A percentile compares a stretch with the other conserved stretches of the same genome.
These are phyloP conservation scores for Sarocladium strictum DNA, from an alignment of 2,329 filamentous ascomycete species.

Conservation along the genomic window DNA sequence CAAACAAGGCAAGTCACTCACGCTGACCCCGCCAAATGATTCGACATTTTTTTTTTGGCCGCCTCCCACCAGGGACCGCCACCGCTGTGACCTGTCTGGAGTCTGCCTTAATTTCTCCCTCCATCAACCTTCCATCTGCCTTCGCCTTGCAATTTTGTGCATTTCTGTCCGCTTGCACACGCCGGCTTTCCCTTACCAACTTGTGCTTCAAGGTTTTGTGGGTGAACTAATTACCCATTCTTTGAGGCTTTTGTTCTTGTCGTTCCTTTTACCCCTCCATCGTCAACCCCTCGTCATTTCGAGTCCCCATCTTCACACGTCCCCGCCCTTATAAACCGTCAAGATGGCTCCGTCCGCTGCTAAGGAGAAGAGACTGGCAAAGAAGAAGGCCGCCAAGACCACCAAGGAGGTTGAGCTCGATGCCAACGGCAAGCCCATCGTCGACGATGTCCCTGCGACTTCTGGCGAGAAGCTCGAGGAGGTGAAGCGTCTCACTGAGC, in stretches of 20 bases:
- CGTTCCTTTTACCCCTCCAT: conserved; percentile 10
- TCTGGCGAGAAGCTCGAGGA: conserved; percentile 68
- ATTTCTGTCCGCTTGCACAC: not conserved
- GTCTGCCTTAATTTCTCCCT: conserved; percentile 9
- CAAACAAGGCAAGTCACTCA: conserved; percentile 2
- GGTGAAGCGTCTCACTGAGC: conserved; percentile 80
- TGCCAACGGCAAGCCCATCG: conserved; percentile 50
- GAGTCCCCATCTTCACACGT: not conserved
- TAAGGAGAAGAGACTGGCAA: conserved; percentile 67
- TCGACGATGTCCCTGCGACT: conserved; percentile 61
- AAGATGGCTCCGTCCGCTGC: conserved; percentile 60
- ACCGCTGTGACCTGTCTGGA: conserved; percentile 6
- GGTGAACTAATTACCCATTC: not conserved
- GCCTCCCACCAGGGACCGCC: not conserved
- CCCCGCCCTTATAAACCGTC: conserved; percentile 18
- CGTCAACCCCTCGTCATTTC: not conserved
- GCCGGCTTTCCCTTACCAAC: not conserved
- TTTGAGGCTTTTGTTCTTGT: conserved; percentile 1
- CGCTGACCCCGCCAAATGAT: conserved; percentile 7
- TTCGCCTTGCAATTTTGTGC: conserved; percentile 1
- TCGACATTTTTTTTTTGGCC: conserved; percentile 10
- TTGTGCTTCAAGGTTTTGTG: not conserved
- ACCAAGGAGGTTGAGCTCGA: conserved; percentile 67
- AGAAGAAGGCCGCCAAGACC: conserved; percentile 52
- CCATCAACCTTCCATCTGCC: not conserved